A percentile compares a stretch with the other conserved stretches of the same genome.
Evolutionary conservation across 1,284 basidiomycete genomes (phyloP).

Genomic region (Farysia itapuensis): DNA sequence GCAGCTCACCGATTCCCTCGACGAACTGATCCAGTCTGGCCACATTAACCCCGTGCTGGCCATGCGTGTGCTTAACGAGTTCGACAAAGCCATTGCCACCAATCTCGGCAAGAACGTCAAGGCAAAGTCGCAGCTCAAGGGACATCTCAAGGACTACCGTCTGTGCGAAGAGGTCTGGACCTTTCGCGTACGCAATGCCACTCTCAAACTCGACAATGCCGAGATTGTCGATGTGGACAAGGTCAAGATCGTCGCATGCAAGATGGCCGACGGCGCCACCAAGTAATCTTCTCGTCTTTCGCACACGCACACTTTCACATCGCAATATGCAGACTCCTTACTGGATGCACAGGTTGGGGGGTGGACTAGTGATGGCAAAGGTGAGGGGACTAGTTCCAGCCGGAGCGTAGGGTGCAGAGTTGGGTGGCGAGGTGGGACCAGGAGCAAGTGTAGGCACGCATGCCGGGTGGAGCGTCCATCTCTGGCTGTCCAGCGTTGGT

Average conservation of each 20-base stretch:
- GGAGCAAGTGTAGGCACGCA: no score
- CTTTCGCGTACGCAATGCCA: slow-evolving; percentile 54
- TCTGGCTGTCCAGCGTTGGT: background rate
- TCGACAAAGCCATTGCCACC: slow-evolving; percentile 57
- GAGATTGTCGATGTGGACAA: slow-evolving; percentile 52
- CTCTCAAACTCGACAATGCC: slow-evolving; percentile 57
- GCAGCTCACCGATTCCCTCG: slow-evolving; percentile 96
- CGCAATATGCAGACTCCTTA: no score
- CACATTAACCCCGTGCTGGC: slow-evolving; percentile 96
- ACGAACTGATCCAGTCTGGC: slow-evolving; percentile 95
- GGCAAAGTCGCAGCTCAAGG: slow-evolving; percentile 54
- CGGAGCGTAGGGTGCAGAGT: no score
- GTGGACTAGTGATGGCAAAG: no score
- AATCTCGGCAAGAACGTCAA: slow-evolving; percentile 54
- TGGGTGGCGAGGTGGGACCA: no score
- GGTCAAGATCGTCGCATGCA: slow-evolving; percentile 59
- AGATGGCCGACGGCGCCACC: slow-evolving; percentile 40
- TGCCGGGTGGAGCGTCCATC: slow-evolving; percentile 18
- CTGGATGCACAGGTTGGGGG: no score
- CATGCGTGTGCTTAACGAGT: slow-evolving; percentile 80
- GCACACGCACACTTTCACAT: background rate
- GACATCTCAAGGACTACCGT: slow-evolving; percentile 55
- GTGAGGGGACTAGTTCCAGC: no score
- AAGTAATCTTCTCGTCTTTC: no score
- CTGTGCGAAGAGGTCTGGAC: slow-evolving; percentile 60